These are phyloP conservation scores for Sonneratia alba DNA, from an alignment of 345 rosid genomes.

Conservation along the genomic window DNA sequence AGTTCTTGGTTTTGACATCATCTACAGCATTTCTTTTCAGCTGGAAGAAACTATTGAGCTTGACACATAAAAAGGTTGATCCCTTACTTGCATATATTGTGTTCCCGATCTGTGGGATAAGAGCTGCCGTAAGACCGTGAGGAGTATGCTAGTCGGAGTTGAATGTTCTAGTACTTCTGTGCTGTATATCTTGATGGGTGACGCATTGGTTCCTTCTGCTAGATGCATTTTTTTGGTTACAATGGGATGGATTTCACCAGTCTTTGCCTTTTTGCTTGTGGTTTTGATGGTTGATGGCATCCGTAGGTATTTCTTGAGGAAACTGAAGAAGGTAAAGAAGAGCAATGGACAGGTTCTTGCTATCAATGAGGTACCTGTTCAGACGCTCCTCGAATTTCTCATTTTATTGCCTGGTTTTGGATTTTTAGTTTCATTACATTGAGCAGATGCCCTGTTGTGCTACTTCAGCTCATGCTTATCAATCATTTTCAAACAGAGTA, in stretches of 20 bases:
- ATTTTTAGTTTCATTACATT: background rate
- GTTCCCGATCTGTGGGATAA: background rate
- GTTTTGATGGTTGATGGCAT: background rate
- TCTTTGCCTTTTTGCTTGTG: background rate
- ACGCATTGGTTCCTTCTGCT: background rate
- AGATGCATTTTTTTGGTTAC: background rate
- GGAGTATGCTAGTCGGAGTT: background rate
- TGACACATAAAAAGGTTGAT: background rate
- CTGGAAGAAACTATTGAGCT: background rate
- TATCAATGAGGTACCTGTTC: conserved; percentile 9
- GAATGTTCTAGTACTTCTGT: background rate
- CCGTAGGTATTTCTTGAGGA: conserved; percentile 12
- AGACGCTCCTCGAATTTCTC: background rate
- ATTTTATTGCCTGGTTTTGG: background rate
- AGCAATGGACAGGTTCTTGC: conserved; percentile 17
- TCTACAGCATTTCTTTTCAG: background rate
- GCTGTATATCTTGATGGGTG: background rate
- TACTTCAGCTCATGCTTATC: background rate
- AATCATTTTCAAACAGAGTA: background rate
- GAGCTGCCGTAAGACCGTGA: background rate
- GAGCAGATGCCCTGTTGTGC: background rate
- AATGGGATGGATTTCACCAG: background rate
- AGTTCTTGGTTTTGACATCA: background rate
- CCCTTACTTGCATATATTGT: background rate
- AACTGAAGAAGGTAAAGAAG: conserved; percentile 15